phyloP scores from a whole-genome alignment of 495 filamentous ascomycete species.

The Penicillium waksmanii region DNA sequence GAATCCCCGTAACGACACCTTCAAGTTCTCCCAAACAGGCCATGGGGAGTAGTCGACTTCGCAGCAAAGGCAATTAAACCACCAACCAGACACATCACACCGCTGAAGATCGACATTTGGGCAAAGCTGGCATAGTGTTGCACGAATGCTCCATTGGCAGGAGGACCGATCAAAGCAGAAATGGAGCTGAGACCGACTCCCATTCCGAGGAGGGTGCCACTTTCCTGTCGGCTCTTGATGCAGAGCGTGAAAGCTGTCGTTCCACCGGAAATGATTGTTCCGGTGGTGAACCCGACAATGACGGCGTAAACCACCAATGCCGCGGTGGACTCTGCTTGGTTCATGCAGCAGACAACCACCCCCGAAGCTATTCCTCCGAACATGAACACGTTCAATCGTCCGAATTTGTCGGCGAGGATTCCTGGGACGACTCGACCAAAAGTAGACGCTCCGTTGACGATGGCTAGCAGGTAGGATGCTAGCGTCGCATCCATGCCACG shows the following conservation, averaged over 20 bases:
- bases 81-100: conserved; percentile 36
- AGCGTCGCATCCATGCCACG: conserved; percentile 59
- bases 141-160: conserved; percentile 53
- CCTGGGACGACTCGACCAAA: not conserved
- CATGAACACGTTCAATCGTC: conserved; percentile 49
- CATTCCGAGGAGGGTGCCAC: conserved; percentile 61
- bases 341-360: conserved; percentile 35
- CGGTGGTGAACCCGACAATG: conserved; percentile 38
- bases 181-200: conserved; percentile 49
- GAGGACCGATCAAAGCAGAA: conserved; percentile 54
- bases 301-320: conserved; percentile 38
- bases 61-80: conserved; percentile 3
- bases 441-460: conserved; percentile 63
- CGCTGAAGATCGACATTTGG: conserved; percentile 51
- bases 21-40: not conserved
- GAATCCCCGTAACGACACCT: not conserved
- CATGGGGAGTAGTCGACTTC: not conserved
- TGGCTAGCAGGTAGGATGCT: conserved; percentile 63
- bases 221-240: conserved; percentile 43
- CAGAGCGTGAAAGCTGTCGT: conserved; percentile 46
- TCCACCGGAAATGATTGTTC: conserved; percentile 50
- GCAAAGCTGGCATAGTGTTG: conserved; percentile 43
- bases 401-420: conserved; percentile 50
- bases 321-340: conserved; percentile 23
- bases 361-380: conserved; percentile 26